These are phyloP conservation scores for Babesia ovata DNA, from an alignment of 169 alveolate genomes.

Conservation along the genomic window DNA sequence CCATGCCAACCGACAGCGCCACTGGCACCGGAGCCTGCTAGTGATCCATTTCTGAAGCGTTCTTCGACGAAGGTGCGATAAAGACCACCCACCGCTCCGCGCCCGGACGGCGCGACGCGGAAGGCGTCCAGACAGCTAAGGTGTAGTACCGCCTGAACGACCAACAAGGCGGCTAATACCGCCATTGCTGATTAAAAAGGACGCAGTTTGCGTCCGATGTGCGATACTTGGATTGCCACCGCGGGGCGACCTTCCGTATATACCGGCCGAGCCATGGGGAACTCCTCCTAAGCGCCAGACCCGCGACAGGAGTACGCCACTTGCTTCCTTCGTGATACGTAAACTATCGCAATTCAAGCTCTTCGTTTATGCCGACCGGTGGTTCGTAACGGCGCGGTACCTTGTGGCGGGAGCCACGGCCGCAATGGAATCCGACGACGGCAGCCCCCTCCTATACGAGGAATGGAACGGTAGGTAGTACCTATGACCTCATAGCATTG, in stretches of 20 bases:
- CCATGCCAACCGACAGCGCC: background rate
- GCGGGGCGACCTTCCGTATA: background rate
- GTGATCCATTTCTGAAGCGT: too few relatives aligned
- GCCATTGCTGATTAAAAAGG: background rate
- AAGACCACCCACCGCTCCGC: background rate
- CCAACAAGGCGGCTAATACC: background rate
- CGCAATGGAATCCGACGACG: slow-evolving; percentile 40
- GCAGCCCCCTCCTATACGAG: slow-evolving; percentile 23
- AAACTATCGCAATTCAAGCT: too few relatives aligned
- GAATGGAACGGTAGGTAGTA: slow-evolving; percentile 21
- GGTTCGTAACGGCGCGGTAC: background rate
- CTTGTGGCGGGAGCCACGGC: background rate
- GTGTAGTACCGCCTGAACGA: background rate
- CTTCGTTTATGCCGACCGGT: too few relatives aligned
- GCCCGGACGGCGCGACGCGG: slow-evolving; percentile 4
- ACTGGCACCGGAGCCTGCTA: background rate
- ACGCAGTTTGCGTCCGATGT: background rate
- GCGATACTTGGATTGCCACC: background rate
- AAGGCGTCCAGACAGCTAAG: background rate
- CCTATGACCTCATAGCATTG: background rate
- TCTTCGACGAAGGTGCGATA: background rate
- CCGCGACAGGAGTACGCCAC: too few relatives aligned
- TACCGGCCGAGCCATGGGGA: background rate
- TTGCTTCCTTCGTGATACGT: too few relatives aligned
- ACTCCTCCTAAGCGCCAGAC: background rate